These are phyloP conservation scores for Neospora caninum DNA, from an alignment of 169 alveolate genomes.

Conservation along the genomic window DNA sequence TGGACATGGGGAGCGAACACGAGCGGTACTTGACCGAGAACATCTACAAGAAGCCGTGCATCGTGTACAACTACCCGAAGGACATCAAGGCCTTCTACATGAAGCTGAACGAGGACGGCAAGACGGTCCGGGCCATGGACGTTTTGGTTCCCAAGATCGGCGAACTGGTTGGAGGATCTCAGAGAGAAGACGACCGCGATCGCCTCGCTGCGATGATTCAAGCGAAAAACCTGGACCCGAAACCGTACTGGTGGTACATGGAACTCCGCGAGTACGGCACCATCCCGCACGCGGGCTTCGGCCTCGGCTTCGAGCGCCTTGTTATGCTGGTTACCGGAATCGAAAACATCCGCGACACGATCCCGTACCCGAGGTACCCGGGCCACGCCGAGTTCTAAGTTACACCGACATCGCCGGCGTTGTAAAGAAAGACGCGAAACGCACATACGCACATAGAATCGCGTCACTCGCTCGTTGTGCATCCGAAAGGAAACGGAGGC, in stretches of 20 bases:
- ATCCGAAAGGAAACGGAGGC: no score
- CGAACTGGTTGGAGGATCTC: slow-evolving; percentile 96
- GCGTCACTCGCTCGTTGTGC: no score
- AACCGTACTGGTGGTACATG: slow-evolving; percentile 92
- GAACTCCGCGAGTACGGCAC: slow-evolving; percentile 79
- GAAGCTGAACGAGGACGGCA: slow-evolving; percentile 82
- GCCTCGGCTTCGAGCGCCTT: slow-evolving; percentile 98
- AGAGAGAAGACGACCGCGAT: slow-evolving; percentile 97
- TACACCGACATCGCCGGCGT: not conserved
- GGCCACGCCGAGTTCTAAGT: slow-evolving; percentile 72
- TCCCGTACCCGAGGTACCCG: slow-evolving; percentile 97
- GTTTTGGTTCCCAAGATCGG: slow-evolving; percentile 95
- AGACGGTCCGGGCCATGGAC: slow-evolving; percentile 97
- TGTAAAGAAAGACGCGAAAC: not conserved
- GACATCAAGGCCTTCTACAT: slow-evolving; percentile 76
- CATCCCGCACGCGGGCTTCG: slow-evolving; percentile 94
- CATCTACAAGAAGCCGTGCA: slow-evolving; percentile 95
- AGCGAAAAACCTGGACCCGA: slow-evolving; percentile 83
- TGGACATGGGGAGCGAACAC: slow-evolving; percentile 97
- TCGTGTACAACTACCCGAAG: slow-evolving; percentile 98
- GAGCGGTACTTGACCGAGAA: slow-evolving; percentile 95
- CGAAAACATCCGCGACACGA: slow-evolving; percentile 98
- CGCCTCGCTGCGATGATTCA: slow-evolving; percentile 87
- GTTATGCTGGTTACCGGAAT: slow-evolving; percentile 98
- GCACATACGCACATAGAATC: not conserved